Evolutionary conservation across 83 land plant genomes (phyloP), one percentile per base, ranked within the genome.

Genomic region (Isoetes engelmannii): DNA sequence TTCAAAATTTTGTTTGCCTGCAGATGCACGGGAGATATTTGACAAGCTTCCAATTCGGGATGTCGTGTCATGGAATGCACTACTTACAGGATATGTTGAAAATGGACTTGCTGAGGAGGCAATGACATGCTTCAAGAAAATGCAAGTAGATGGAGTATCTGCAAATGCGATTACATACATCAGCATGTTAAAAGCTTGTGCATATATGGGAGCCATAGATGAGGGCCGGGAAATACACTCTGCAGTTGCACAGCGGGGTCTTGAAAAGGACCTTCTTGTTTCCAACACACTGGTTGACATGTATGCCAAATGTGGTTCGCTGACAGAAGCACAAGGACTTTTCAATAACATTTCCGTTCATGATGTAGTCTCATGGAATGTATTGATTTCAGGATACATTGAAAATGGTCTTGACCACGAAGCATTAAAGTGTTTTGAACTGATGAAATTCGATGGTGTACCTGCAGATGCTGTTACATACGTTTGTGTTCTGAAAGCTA

Each of bases 241-340:
- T 42, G 65, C 43, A 47, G 28, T 63, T 21, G 43, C 15, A 13
- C 43, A 47, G n/a, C 5, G 65, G 45, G 44, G 44, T 6, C 28
- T 63, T 21, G 65, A 63, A 6, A 63, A 37, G 17, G 65, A 63
- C 45, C n/a, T 63, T 63, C 5, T 63, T 7, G 45, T 63, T 42
- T 44, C 47, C 44, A 63, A 21, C 45, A 0, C 28, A 6, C 45
- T 63, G 65, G 45, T 63, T 43, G 41, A 42, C 45, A 63, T 63
- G 65, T 63, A 63, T 63, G 13, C 37, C 65, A 63, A 37, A 17
- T 63, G 65, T 63, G 65, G 65, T 47, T 21, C n/a, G 44, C 0
- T 63, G 7, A 6, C 7, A 6, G 65, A 13, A 21, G 65, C 65
- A 42, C 41, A 21, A 15, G 65, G 4, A 44, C 37, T 28, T 28